A percentile compares a stretch with the other conserved stretches of the same genome.
Conservation (phyloP, 305 asterid genomes). For the Fraxinus sp. region DNA sequence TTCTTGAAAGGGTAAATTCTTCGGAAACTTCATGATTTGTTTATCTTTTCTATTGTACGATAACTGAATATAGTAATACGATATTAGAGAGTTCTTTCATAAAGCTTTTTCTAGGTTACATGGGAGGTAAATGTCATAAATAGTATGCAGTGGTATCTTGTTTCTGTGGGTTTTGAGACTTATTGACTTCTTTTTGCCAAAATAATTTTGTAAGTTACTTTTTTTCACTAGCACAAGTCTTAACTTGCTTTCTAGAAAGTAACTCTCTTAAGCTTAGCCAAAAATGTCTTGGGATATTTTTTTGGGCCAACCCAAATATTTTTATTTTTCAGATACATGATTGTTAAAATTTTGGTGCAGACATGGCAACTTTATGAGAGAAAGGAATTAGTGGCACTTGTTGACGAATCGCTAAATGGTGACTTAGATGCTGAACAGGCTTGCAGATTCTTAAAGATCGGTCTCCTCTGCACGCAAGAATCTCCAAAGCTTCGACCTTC, state of each 20-base stretch:
- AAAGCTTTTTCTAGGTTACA: not conserved
- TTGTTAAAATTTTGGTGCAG: conserved; percentile 35
- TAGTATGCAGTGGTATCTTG: not conserved
- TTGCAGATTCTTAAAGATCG: conserved; percentile 72
- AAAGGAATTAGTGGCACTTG: conserved; percentile 58
- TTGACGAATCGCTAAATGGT: conserved; percentile 62
- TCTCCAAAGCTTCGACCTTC: conserved; percentile 82
- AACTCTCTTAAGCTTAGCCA: not conserved
- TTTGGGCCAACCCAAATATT: not conserved
- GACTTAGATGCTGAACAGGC: conserved; percentile 80
- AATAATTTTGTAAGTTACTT: not conserved
- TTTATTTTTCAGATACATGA: not conserved
- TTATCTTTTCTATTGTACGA: not conserved
- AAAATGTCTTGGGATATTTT: not conserved
- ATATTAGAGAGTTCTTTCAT: not conserved
- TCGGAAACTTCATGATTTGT: conserved; percentile 1
- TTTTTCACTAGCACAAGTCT: not conserved
- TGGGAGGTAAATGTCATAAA: not conserved
- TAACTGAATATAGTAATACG: not conserved
- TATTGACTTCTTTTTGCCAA: not conserved
- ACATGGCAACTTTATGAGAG: conserved; percentile 76
- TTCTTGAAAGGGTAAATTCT: conserved; percentile 79
- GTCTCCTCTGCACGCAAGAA: conserved; percentile 91
- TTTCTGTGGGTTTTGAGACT: not conserved
- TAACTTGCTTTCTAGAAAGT: not conserved